Conservation (phyloP, 2,329 filamentous ascomycete species). For the Botryotinia narcissicola region DNA sequence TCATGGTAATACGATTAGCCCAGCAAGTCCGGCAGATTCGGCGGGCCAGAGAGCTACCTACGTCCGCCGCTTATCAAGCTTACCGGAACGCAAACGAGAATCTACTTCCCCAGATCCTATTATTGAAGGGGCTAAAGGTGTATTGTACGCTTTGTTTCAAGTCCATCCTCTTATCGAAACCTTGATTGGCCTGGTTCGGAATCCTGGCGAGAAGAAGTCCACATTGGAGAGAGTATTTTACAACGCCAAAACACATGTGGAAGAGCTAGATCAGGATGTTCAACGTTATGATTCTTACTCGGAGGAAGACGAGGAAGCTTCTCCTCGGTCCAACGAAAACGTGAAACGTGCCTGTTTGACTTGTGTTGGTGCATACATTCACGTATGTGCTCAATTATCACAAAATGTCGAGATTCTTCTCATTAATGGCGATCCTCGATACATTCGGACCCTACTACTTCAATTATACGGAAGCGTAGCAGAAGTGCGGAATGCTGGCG, state of each 20-base stretch:
- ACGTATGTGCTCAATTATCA: slow-evolving; percentile 60
- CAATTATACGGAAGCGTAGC: slow-evolving; percentile 66
- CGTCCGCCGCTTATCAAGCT: slow-evolving; percentile 60
- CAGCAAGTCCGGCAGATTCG: slow-evolving; percentile 59
- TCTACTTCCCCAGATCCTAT: slow-evolving; percentile 60
- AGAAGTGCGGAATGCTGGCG: slow-evolving; percentile 52
- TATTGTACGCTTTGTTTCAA: slow-evolving; percentile 65
- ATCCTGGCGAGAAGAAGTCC: slow-evolving; percentile 58
- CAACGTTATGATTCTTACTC: slow-evolving; percentile 56
- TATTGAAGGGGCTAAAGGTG: slow-evolving; percentile 63
- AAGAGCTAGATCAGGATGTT: slow-evolving; percentile 63
- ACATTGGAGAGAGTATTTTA: slow-evolving; percentile 67
- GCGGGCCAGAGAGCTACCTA: slow-evolving; percentile 58
- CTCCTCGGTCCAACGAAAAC: slow-evolving; percentile 58
- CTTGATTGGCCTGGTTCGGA: slow-evolving; percentile 59
- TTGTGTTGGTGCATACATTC: slow-evolving; percentile 62
- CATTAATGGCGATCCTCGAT: slow-evolving; percentile 63
- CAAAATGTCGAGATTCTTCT: slow-evolving; percentile 63
- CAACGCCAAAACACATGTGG: slow-evolving; percentile 64
- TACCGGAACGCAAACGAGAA: slow-evolving; percentile 61
- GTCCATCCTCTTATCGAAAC: slow-evolving; percentile 67
- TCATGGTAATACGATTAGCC: slow-evolving; percentile 44
- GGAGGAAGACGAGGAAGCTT: slow-evolving; percentile 48
- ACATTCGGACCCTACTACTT: slow-evolving; percentile 63
- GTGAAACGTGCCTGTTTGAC: slow-evolving; percentile 63